Evolutionary conservation across 192 early-diverging fungal species (phyloP).

Genomic region (Paraglomus occultum): DNA sequence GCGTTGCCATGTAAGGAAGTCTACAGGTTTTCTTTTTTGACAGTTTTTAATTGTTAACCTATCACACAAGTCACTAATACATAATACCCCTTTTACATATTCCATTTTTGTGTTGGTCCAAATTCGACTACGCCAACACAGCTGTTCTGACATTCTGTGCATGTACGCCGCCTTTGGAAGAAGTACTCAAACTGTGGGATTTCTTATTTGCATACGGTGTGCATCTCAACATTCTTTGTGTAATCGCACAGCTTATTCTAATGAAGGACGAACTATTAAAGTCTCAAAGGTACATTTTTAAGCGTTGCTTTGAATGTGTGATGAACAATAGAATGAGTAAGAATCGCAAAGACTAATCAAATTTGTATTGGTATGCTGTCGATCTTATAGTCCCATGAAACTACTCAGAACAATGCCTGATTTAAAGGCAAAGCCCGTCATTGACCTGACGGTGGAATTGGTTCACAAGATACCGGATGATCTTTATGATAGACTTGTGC

Average conservation of each 20-base stretch:
- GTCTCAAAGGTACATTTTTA: constrained; percentile 53
- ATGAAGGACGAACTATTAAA: constrained; percentile 73
- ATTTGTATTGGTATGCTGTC: neutral
- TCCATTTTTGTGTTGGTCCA: constrained; percentile 10
- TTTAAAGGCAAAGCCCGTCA: constrained; percentile 59
- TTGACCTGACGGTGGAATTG: constrained; percentile 53
- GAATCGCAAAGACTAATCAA: neutral
- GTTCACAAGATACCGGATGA: constrained; percentile 62
- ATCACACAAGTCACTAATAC: neutral
- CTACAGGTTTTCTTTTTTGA: neutral
- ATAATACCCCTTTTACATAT: neutral
- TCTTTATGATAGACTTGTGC: constrained; percentile 71
- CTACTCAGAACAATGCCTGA: constrained; percentile 65
- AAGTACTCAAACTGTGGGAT: constrained; percentile 91
- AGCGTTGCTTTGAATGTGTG: neutral
- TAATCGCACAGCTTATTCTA: constrained; percentile 78
- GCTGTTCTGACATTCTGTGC: constrained; percentile 90
- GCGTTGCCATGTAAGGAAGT: constrained; percentile 83
- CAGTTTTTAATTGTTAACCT: constrained; percentile 9
- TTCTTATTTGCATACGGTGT: constrained; percentile 87
- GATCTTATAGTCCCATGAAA: constrained; percentile 61
- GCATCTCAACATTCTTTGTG: constrained; percentile 90
- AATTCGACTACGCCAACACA: constrained; percentile 32
- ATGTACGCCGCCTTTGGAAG: constrained; percentile 79
- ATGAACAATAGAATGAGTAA: neutral